These are phyloP conservation scores for Amanita molliuscula DNA, from an alignment of 768 basidiomycete species.

Conservation along the genomic window DNA sequence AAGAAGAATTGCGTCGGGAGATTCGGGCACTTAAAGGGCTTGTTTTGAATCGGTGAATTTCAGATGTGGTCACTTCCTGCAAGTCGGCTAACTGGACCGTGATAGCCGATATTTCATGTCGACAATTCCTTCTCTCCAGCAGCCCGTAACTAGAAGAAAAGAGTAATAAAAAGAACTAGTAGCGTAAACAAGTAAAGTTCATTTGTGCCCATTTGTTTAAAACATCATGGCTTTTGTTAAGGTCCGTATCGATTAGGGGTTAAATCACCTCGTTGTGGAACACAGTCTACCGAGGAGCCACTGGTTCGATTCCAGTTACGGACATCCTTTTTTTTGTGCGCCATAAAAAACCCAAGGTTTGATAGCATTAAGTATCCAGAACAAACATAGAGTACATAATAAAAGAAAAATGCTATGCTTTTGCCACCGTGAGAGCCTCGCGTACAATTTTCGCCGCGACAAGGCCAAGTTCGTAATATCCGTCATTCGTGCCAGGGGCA, in stretches of 20 bases:
- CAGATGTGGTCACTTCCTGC: not conserved
- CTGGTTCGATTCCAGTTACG: slow-evolving; percentile 7
- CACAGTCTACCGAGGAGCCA: slow-evolving; percentile 3
- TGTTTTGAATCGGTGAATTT: slow-evolving; percentile 58
- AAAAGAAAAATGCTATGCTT: not conserved
- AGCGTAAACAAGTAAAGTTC: no score
- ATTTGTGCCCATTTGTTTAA: no score
- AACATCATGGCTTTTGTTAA: not conserved
- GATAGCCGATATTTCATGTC: slow-evolving; percentile 32
- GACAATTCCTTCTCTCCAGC: slow-evolving; percentile 9
- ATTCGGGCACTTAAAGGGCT: slow-evolving; percentile 72
- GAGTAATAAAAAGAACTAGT: not conserved
- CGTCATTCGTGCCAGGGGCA: slow-evolving; percentile 69
- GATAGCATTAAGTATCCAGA: no score
- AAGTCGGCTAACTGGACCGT: not conserved
- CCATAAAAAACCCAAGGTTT: not conserved
- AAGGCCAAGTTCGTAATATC: slow-evolving; percentile 81
- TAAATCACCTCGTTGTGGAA: slow-evolving; percentile 7
- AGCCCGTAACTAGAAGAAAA: not conserved
- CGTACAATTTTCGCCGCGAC: slow-evolving; percentile 50
- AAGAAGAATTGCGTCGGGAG: slow-evolving; percentile 65
- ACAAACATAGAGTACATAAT: not conserved
- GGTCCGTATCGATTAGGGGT: slow-evolving; percentile 6
- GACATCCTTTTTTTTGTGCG: not conserved
- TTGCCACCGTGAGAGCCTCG: slow-evolving; percentile 19